Base-by-base conservation (phyloP, 2,329 filamentous ascomycete species). In the Claviceps monticola region DNA sequence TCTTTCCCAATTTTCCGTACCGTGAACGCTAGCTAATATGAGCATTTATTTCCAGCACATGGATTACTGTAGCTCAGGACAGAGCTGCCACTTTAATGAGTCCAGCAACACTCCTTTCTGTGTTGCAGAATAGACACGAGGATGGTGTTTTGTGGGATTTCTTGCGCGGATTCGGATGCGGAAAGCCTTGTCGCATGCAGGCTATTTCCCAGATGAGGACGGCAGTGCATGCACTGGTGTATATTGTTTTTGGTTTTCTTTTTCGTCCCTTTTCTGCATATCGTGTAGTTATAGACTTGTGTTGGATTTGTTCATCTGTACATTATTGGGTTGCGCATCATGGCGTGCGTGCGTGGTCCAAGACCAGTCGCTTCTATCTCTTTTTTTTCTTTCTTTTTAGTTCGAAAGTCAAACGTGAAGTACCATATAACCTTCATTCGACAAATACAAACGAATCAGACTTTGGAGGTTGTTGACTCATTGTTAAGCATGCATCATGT, bases 61-160 rank as follows among this genome's bases (percentile, higher is more conserved):
- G 9, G 34, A 16, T 14, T 14, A 42, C 8, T 51, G 49, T 16
- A 13, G 36, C 37, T 37, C 43, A 19, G 49, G 43, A 38, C n/a
- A 45, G 21, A 29, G 14, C 3, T 51, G 49, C 49, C 34, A 46
- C 43, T 39, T 51, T 21, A 42, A 51, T 44, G 14, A 46, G 5
- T 14, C 34, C 19, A 51, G 36, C 44, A 51, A 51, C 17, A 47
- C 42, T 8, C 49, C 49, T 29, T 36, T 47, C 42, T 51, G 49
- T 44, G 34, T 51, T n/a, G 8, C 49, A 21, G 17, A 23, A 29
- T 29, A 29, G 26, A 29, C 26, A 29, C 26, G 26, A 29, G 26
- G 26, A 29, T 9, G 9, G 26, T 29, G 2, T 11, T 11, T 29
- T 29, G 26, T 29, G 26, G 26, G 8, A 9, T 29, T 29, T 9